Conservation (phyloP, 1,284 basidiomycete genomes). For the Cutaneotrichosporon sp. region DNA sequence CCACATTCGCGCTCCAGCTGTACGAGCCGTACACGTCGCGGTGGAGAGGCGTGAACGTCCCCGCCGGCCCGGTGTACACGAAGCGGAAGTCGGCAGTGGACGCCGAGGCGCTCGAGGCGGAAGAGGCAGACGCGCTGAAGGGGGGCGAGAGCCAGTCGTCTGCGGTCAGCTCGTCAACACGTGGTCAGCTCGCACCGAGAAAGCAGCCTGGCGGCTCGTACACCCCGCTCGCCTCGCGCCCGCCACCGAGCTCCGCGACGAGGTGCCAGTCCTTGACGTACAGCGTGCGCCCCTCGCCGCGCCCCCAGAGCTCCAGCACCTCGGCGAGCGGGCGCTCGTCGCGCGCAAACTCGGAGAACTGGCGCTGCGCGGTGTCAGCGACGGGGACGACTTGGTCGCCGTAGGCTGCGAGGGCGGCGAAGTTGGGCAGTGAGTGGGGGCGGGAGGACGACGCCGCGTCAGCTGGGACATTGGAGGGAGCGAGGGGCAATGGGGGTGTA, state of each 20-base stretch:
- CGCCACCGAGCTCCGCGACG: conserved; percentile 43
- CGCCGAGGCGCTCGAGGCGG: background rate
- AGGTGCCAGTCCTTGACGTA: conserved; percentile 65
- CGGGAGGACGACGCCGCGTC: no score
- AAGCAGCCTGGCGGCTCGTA: conserved; percentile 57
- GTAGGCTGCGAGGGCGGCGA: conserved; percentile 36
- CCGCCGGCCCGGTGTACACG: conserved; percentile 55
- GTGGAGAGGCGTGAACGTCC: conserved; percentile 56
- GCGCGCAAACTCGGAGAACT: conserved; percentile 51
- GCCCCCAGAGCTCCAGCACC: conserved; percentile 53
- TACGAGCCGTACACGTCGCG: conserved; percentile 62
- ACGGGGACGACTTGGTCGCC: conserved; percentile 49
- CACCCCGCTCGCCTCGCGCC: conserved; percentile 38
- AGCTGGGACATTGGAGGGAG: no score
- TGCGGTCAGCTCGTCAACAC: conserved; percentile 13
- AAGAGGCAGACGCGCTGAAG: conserved; percentile 29
- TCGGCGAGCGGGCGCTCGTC: conserved; percentile 46
- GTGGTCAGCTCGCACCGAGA: conserved; percentile 42
- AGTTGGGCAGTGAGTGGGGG: conserved; percentile 28
- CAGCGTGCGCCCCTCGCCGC: conserved; percentile 32
- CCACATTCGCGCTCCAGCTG: conserved; percentile 61
- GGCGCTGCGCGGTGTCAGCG: conserved; percentile 42
- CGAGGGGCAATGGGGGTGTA: background rate
- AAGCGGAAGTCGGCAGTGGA: conserved; percentile 45
- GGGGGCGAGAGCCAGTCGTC: conserved; percentile 61